Percentiles rank a stretch among this genome's conserved stretches.
These are phyloP conservation scores for Arabis hirsuta DNA, from an alignment of 345 rosid species.

Conservation along the genomic window DNA sequence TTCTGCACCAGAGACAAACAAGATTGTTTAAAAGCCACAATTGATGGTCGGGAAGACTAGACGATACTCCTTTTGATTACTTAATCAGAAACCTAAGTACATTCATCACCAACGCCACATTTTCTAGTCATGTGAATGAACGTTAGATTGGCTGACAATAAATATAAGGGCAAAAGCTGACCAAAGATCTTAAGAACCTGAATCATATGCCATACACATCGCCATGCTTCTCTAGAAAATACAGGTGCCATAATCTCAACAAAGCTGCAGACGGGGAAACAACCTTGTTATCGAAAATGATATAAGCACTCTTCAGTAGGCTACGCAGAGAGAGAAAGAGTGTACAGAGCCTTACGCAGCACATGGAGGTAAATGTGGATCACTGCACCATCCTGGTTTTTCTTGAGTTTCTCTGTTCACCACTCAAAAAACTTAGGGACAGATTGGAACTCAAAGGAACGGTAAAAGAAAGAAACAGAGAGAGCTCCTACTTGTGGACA, in stretches of 20 bases:
- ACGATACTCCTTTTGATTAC: neutral
- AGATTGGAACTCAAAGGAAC: neutral
- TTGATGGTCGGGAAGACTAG: slow-evolving; percentile 13
- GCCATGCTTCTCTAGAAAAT: slow-evolving; percentile 90
- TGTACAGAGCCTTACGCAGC: slow-evolving; percentile 65
- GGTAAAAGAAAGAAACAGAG: slow-evolving; percentile 26
- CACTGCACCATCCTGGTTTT: slow-evolving; percentile 90
- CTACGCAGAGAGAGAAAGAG: slow-evolving; percentile 18
- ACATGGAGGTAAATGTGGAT: slow-evolving; percentile 93
- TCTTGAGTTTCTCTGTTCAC: slow-evolving; percentile 70
- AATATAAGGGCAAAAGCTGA: slow-evolving; percentile 10
- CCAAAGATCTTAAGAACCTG: slow-evolving; percentile 58
- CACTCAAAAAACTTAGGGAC: slow-evolving; percentile 26
- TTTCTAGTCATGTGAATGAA: slow-evolving; percentile 6
- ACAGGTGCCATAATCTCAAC: slow-evolving; percentile 99
- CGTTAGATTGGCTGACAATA: neutral
- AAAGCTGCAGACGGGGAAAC: slow-evolving; percentile 60
- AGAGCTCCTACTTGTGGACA: slow-evolving; percentile 81
- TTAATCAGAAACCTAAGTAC: neutral
- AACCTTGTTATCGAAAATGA: neutral
- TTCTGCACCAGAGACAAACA: slow-evolving; percentile 57
- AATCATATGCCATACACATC: slow-evolving; percentile 96
- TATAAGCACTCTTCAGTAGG: slow-evolving; percentile 10
- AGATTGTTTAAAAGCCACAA: neutral
- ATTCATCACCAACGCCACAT: neutral